These are phyloP conservation scores for Microbotryum lychnidis-dioicae DNA, from an alignment of 1,284 basidiomycete genomes.

Conservation along the genomic window DNA sequence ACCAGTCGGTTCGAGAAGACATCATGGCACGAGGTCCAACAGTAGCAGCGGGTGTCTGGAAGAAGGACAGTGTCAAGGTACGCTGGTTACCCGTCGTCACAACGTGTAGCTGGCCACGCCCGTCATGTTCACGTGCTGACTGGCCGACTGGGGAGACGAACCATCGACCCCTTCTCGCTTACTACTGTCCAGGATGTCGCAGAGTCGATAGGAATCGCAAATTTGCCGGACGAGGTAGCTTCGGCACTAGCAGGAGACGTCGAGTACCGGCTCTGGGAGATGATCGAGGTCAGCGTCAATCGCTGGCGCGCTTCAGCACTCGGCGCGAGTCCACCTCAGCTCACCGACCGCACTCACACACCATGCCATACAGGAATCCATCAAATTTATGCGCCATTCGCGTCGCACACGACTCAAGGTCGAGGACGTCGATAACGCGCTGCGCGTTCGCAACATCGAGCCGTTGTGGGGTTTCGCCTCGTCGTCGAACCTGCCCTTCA, in stretches of 20 bases:
- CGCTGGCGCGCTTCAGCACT: neutral
- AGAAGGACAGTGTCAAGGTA: slow-evolving; percentile 29
- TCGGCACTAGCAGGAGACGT: slow-evolving; percentile 87
- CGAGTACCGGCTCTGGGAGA: slow-evolving; percentile 89
- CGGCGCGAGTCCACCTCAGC: neutral
- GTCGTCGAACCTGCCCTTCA: slow-evolving; percentile 33
- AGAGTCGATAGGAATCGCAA: slow-evolving; percentile 74
- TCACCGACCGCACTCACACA: too few species aligned
- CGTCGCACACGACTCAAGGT: slow-evolving; percentile 78
- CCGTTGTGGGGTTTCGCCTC: slow-evolving; percentile 37
- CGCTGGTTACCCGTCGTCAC: neutral
- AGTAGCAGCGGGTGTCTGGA: slow-evolving; percentile 24
- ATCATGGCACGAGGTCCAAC: slow-evolving; percentile 4
- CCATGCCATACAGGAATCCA: slow-evolving; percentile 61
- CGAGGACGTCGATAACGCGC: slow-evolving; percentile 83
- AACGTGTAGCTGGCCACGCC: neutral
- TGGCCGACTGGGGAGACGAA: neutral
- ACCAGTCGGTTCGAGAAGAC: too few species aligned
- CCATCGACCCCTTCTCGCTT: neutral
- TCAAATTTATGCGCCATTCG: slow-evolving; percentile 92
- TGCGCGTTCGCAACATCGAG: slow-evolving; percentile 90
- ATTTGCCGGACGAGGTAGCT: slow-evolving; percentile 69
- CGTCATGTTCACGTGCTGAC: neutral
- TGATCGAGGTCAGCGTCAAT: slow-evolving; percentile 60
- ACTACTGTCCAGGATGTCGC: slow-evolving; percentile 66